These are phyloP conservation scores for Penicillium tannophilum DNA, from an alignment of 495 filamentous ascomycete species.

Conservation along the genomic window DNA sequence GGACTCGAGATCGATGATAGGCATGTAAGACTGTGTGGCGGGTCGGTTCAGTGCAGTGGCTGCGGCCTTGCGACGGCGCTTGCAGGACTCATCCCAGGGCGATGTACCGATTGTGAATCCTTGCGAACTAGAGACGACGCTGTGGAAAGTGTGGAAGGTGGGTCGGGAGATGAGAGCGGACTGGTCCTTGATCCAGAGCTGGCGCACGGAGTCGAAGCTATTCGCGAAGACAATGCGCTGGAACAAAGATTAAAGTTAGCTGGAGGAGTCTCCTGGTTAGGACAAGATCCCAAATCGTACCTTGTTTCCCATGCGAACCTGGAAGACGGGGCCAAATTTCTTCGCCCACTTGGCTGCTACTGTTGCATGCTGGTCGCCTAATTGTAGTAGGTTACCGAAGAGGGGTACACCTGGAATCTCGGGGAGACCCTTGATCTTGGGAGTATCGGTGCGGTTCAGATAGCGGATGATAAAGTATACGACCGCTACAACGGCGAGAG, in stretches of 20 bases:
- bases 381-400: constrained; percentile 63
- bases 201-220: constrained; percentile 65
- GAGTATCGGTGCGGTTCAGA: constrained; percentile 58
- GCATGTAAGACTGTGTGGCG: constrained; percentile 69
- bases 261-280: not conserved
- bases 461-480: constrained; percentile 56
- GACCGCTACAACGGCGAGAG: constrained; percentile 42
- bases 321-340: constrained; percentile 68
- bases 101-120: constrained; percentile 75
- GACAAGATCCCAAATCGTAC: constrained; percentile 29
- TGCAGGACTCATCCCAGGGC: constrained; percentile 75
- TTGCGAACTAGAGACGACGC: constrained; percentile 67
- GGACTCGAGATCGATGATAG: constrained; percentile 69
- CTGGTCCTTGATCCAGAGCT: constrained; percentile 73
- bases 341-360: constrained; percentile 57
- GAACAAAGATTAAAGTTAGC: not conserved
- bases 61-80: constrained; percentile 68
- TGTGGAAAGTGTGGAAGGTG: constrained; percentile 72
- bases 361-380: constrained; percentile 58
- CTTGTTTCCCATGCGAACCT: constrained; percentile 66
- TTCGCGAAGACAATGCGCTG: constrained; percentile 71
- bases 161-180: constrained; percentile 71
- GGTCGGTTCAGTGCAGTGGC: constrained; percentile 70
- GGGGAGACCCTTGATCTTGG: constrained; percentile 65
- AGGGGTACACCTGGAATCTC: constrained; percentile 65